A percentile compares a stretch with the other conserved stretches of the same genome.
Evolutionary conservation across 2,329 filamentous ascomycete species (phyloP).

Genomic region (Fonsecaea multimorphosa): DNA sequence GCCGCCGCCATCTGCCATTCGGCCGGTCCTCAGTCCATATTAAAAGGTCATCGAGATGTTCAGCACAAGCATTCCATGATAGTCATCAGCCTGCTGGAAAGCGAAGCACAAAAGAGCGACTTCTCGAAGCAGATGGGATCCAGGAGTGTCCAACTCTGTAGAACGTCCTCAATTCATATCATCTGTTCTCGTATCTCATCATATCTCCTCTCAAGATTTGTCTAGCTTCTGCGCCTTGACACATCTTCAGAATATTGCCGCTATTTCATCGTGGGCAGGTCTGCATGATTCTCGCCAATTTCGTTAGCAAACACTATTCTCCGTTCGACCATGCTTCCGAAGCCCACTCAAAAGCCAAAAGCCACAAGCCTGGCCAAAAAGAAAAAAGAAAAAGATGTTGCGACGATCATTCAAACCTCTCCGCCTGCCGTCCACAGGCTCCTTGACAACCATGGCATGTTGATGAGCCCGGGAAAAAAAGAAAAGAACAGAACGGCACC

Average conservation of each 20-base stretch:
- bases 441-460: no score
- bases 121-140: background rate
- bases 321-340: no score
- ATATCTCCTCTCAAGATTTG: background rate
- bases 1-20: background rate
- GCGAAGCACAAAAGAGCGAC: constrained; percentile 5
- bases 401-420: no score
- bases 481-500: background rate
- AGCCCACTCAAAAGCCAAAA: no score
- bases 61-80: background rate
- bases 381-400: no score
- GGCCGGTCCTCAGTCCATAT: background rate
- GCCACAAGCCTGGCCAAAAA: no score
- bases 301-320: constrained; percentile 4
- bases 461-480: background rate
- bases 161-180: background rate
- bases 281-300: constrained; percentile 3
- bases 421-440: no score
- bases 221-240: background rate
- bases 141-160: background rate
- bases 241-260: background rate
- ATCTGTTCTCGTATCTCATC: background rate
- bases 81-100: background rate
- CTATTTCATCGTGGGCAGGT: constrained; percentile 24
- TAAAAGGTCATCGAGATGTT: background rate